Evolutionary conservation across 768 basidiomycete genomes (phyloP).

Genomic region (Paxillus ammoniavirescens): DNA sequence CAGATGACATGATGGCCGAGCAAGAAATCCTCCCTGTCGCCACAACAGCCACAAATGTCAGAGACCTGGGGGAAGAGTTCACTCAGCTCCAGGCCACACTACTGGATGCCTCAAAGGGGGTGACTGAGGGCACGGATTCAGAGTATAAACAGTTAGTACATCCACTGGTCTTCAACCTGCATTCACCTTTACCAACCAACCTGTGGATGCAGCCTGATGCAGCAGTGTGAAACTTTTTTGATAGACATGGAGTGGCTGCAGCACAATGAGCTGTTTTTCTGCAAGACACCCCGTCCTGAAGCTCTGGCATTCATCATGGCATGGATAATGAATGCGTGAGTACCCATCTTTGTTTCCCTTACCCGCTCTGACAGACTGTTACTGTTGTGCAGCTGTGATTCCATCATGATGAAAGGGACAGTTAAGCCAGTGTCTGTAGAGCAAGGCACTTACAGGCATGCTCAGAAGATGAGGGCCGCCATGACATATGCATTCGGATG

Average conservation of each 20-base stretch:
- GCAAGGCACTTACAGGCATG: conserved; percentile 28
- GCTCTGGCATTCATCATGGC: conserved; percentile 23
- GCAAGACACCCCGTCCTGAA: conserved; percentile 10
- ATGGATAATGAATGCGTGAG: conserved; percentile 29
- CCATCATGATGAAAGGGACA: conserved; percentile 23
- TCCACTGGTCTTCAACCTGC: not conserved
- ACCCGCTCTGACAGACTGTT: not conserved
- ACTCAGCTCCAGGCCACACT: conserved; percentile 11
- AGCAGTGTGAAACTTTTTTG: conserved; percentile 17
- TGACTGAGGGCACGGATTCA: conserved; percentile 28
- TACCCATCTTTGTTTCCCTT: not conserved
- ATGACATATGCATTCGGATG: conserved; percentile 32
- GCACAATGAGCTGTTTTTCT: conserved; percentile 17
- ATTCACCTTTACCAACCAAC: not conserved
- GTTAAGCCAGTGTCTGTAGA: conserved; percentile 9
- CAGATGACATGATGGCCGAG: not conserved
- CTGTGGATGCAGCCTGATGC: conserved; percentile 13
- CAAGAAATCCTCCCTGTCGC: not conserved
- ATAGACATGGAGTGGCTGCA: conserved; percentile 13
- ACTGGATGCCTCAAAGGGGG: conserved; percentile 28
- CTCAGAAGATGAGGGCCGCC: conserved; percentile 17
- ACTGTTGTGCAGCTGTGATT: conserved; percentile 23
- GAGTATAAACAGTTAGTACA: conserved; percentile 29
- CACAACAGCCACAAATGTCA: not conserved
- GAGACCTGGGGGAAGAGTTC: not conserved